phyloP scores from a whole-genome alignment of 2,329 filamentous ascomycete species.

The Diaporthe eres region DNA sequence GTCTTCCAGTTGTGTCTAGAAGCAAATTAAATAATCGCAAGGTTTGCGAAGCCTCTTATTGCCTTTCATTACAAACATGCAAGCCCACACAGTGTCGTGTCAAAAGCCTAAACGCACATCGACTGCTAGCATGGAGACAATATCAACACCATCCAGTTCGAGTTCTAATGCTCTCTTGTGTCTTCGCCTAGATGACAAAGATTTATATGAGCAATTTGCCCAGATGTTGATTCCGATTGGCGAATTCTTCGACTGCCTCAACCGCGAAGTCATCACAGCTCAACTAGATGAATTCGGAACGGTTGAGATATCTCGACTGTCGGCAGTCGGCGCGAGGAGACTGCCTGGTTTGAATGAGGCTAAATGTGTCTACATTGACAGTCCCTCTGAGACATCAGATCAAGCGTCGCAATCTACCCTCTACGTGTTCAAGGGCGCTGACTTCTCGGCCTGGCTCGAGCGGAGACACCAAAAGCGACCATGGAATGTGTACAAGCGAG shows the following conservation, averaged over 20 bases:
- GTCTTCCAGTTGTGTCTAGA: no score
- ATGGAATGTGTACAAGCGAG: background rate
- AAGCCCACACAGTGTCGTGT: no score
- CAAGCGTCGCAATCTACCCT: background rate
- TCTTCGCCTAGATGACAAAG: no score
- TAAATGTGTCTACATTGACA: background rate
- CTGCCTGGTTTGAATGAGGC: background rate
- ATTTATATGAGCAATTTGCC: background rate
- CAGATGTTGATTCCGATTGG: background rate
- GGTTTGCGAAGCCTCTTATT: no score
- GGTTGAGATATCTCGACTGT: conserved; percentile 2
- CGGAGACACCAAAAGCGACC: background rate
- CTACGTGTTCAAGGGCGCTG: background rate
- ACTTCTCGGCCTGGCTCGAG: conserved; percentile 3
- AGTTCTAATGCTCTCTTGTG: no score
- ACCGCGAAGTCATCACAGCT: background rate
- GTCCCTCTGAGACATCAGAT: background rate
- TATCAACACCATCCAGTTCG: no score
- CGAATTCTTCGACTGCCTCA: background rate
- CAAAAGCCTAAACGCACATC: no score
- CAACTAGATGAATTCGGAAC: background rate
- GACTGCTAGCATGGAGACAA: no score
- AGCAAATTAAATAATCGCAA: no score
- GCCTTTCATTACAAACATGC: no score
- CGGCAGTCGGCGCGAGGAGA: background rate